A percentile compares a stretch with the other conserved stretches of the same genome.
phyloP scores from a whole-genome alignment of 768 basidiomycete genomes.

The Boletellus ananiceps region DNA sequence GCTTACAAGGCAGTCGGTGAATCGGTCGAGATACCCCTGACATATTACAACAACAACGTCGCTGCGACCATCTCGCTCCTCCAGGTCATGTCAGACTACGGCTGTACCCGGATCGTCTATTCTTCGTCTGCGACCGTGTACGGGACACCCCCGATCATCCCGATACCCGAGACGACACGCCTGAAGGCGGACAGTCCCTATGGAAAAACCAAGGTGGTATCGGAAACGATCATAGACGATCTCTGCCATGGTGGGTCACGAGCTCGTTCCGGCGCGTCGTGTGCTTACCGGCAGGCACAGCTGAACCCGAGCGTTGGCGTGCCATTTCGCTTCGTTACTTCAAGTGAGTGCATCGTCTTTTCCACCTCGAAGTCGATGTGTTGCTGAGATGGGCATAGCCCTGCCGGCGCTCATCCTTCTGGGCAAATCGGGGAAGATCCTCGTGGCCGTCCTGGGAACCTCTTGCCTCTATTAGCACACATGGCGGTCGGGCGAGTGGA shows the following conservation, averaged over 20 bases:
- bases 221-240: constrained; percentile 85
- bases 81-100: constrained; percentile 81
- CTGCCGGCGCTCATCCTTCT: constrained; percentile 97
- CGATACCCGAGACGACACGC: constrained; percentile 89
- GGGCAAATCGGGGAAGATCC: constrained; percentile 96
- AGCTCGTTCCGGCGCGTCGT: not conserved
- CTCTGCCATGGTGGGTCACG: constrained; percentile 63
- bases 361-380: not conserved
- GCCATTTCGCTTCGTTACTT: constrained; percentile 92
- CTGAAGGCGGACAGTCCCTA: constrained; percentile 89
- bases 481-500: constrained; percentile 90
- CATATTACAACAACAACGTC: constrained; percentile 95
- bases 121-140: constrained; percentile 99
- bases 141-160: constrained; percentile 86
- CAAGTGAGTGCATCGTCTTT: constrained; percentile 58
- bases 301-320: constrained; percentile 67
- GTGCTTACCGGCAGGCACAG: constrained; percentile 34
- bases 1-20: constrained; percentile 98
- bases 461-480: constrained; percentile 88
- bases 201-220: constrained; percentile 95
- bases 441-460: constrained; percentile 89
- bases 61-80: constrained; percentile 80
- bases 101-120: constrained; percentile 86
- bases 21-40: constrained; percentile 86
- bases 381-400: constrained; percentile 44